These are phyloP conservation scores for Alternaria brassicae DNA, from an alignment of 2,329 filamentous ascomycete genomes.

Conservation along the genomic window DNA sequence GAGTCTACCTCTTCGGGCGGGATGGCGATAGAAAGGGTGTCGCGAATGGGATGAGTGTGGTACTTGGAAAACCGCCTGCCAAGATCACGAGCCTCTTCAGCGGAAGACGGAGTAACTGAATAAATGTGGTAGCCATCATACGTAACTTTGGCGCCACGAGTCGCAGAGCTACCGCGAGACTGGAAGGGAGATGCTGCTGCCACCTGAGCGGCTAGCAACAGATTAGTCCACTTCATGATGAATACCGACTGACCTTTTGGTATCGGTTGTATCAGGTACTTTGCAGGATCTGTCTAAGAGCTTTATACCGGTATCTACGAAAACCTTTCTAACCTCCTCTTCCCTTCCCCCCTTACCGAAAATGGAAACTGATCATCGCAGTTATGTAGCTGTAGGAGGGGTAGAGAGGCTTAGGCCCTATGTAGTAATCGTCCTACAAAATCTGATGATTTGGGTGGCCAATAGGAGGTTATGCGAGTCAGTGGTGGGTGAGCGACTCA, in stretches of 20 bases:
- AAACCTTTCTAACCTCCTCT: too few relatives aligned
- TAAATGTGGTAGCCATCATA: constrained; percentile 34
- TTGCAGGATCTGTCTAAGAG: neutral
- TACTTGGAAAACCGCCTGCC: constrained; percentile 24
- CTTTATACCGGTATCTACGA: too few relatives aligned
- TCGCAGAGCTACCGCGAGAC: neutral
- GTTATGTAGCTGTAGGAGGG: too few relatives aligned
- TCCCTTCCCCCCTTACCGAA: too few relatives aligned
- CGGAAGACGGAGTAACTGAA: constrained; percentile 24
- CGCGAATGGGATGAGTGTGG: constrained; percentile 30
- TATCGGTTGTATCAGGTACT: neutral
- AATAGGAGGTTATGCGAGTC: too few relatives aligned
- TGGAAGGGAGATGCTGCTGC: constrained; percentile 21
- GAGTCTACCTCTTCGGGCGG: constrained; percentile 48
- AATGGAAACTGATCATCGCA: too few relatives aligned
- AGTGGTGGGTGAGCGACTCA: too few relatives aligned
- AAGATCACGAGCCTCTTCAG: constrained; percentile 24
- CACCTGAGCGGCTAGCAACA: constrained; percentile 19
- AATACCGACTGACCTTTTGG: neutral
- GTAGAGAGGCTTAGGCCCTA: too few relatives aligned
- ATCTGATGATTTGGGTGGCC: too few relatives aligned
- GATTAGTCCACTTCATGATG: constrained; percentile 20
- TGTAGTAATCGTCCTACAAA: too few relatives aligned
- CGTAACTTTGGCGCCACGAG: constrained; percentile 10
- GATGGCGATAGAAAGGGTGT: constrained; percentile 46